phyloP scores from a whole-genome alignment of 768 basidiomycete genomes.

The Pluteus cervinus region DNA sequence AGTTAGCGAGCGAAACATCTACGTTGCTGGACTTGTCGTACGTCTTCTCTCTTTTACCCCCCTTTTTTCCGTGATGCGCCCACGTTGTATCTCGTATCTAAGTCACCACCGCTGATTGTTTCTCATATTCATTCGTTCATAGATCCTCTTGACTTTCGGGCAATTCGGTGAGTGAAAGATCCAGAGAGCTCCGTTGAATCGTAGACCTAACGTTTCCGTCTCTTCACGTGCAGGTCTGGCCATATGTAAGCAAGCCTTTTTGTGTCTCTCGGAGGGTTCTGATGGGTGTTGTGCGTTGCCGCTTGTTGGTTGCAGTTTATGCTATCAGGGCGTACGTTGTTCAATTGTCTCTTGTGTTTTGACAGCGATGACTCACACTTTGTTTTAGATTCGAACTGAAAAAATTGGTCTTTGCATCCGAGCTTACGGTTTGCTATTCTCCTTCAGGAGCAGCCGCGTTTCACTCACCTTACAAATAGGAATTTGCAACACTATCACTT shows the following conservation, averaged over 20 bases:
- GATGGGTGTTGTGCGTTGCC: too few species aligned
- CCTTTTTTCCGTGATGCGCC: too few species aligned
- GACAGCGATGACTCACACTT: slow-evolving; percentile 1
- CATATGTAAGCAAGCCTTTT: slow-evolving; percentile 27
- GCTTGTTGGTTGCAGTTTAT: slow-evolving; percentile 24
- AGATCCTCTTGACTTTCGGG: slow-evolving; percentile 42
- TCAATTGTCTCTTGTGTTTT: not conserved
- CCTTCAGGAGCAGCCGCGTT: not conserved
- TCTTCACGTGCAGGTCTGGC: slow-evolving; percentile 24
- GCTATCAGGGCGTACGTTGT: slow-evolving; percentile 40
- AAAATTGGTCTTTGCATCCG: slow-evolving; percentile 32
- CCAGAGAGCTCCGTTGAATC: not conserved
- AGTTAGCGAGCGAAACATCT: slow-evolving; percentile 57
- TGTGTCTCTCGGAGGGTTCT: too few species aligned
- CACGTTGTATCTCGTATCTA: too few species aligned
- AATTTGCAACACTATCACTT: slow-evolving; percentile 46
- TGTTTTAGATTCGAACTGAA: slow-evolving; percentile 33
- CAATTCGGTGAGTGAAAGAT: slow-evolving; percentile 37
- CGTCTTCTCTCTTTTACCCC: slow-evolving; percentile 20
- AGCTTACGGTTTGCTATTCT: slow-evolving; percentile 36
- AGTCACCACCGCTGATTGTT: slow-evolving; percentile 4
- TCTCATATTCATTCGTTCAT: slow-evolving; percentile 2
- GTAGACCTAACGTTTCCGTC: not conserved
- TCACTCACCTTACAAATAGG: slow-evolving; percentile 20
- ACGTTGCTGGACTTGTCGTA: slow-evolving; percentile 48